Percentiles rank a stretch among this genome's conserved stretches.
These are phyloP conservation scores for Wilcoxina mikolae DNA, from an alignment of 495 filamentous ascomycete genomes.

Conservation along the genomic window DNA sequence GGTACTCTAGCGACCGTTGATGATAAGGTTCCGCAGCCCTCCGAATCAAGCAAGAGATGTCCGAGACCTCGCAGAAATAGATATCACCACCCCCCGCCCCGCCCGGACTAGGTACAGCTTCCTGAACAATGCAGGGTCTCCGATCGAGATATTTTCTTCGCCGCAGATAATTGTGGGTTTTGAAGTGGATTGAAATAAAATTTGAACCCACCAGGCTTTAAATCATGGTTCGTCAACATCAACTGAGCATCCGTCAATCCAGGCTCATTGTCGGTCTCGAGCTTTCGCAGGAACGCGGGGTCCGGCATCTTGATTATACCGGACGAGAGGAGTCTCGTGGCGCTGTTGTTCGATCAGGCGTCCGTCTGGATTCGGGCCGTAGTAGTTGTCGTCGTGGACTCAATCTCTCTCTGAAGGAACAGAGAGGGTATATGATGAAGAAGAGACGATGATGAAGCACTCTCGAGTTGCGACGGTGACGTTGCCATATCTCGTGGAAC, in stretches of 20 bases:
- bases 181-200: neutral
- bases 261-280: conserved; percentile 58
- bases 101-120: neutral
- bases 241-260: conserved; percentile 71
- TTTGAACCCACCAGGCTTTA: conserved; percentile 57
- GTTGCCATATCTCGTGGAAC: neutral
- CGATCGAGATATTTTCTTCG: neutral
- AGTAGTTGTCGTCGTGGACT: neutral
- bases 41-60: neutral
- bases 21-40: neutral
- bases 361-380: neutral
- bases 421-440: neutral
- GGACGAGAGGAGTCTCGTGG: neutral
- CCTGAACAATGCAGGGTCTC: no score
- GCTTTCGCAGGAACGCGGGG: conserved; percentile 32
- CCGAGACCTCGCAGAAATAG: neutral
- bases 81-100: neutral
- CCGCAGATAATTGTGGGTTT: neutral
- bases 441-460: neutral
- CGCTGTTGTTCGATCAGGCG: neutral
- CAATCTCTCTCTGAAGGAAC: neutral
- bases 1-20: neutral
- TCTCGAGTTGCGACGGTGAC: neutral
- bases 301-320: neutral
- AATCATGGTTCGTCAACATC: conserved; percentile 81